Evolutionary conservation across 768 basidiomycete species (phyloP).

Genomic region (Fomitopsis serialis): DNA sequence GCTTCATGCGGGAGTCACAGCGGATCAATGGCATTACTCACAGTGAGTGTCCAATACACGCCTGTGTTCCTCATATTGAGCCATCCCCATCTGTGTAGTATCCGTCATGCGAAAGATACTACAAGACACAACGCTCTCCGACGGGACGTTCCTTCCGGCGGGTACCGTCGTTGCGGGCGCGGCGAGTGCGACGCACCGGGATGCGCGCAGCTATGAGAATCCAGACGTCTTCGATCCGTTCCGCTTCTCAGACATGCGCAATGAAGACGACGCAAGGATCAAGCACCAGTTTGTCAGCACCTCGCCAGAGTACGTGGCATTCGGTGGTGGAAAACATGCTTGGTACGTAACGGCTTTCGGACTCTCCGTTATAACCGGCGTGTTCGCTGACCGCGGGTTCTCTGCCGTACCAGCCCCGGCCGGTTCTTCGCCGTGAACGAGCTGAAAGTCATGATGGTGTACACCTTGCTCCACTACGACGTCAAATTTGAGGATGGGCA

Average conservation of each 20-base stretch:
- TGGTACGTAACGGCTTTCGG: constrained; percentile 13
- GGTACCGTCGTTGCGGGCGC: constrained; percentile 31
- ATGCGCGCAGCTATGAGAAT: constrained; percentile 26
- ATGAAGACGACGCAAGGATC: constrained; percentile 14
- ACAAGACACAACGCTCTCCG: constrained; percentile 37
- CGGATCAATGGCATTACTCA: constrained; percentile 16
- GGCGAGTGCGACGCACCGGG: constrained; percentile 23
- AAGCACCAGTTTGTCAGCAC: constrained; percentile 11
- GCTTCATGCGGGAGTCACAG: constrained; percentile 30
- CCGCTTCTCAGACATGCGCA: constrained; percentile 28
- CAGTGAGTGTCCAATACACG: constrained; percentile 8
- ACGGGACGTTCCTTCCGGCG: constrained; percentile 36
- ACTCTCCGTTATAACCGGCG: too few relatives aligned
- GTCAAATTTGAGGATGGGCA: constrained; percentile 22
- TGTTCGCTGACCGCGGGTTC: too few relatives aligned
- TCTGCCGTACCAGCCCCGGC: too few relatives aligned
- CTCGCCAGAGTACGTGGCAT: constrained; percentile 5
- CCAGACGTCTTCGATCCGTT: constrained; percentile 36
- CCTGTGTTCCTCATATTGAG: neutral
- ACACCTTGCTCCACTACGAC: constrained; percentile 26
- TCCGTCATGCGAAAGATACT: constrained; percentile 27
- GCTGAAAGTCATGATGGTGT: constrained; percentile 28
- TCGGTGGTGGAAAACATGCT: constrained; percentile 13
- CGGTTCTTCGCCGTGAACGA: constrained; percentile 28
- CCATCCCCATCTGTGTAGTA: constrained; percentile 7